Percentiles rank a stretch among this genome's conserved stretches.
Conservation (phyloP, 2,329 filamentous ascomycete species). For the Trichocomaceae sp. region DNA sequence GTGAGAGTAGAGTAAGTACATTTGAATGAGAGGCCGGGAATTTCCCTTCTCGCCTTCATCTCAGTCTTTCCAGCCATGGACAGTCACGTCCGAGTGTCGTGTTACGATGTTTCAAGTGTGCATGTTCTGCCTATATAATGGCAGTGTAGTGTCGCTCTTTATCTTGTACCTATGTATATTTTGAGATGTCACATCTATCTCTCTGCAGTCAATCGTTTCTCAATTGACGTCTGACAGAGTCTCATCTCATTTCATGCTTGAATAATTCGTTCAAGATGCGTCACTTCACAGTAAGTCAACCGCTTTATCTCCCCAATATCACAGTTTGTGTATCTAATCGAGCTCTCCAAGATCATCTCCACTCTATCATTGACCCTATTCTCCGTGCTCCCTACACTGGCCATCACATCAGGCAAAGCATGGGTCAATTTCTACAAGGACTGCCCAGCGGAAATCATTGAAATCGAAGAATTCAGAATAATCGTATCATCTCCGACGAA, state of each 20-base stretch:
- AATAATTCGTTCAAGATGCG: conserved; percentile 4
- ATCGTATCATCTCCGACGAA: neutral
- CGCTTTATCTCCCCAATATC: neutral
- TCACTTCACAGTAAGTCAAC: neutral
- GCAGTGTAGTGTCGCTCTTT: neutral
- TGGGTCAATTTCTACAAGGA: conserved; percentile 13
- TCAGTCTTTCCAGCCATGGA: conserved; percentile 6
- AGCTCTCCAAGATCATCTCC: conserved; percentile 2
- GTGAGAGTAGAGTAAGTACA: too few species aligned
- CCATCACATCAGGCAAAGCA: conserved; percentile 8
- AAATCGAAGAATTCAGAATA: neutral
- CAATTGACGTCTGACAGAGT: too few species aligned
- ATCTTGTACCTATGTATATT: neutral
- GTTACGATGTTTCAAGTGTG: neutral
- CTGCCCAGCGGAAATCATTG: conserved; percentile 4
- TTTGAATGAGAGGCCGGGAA: neutral
- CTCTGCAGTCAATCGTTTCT: neutral
- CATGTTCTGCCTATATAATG: neutral
- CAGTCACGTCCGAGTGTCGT: neutral
- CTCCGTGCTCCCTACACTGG: conserved; percentile 5
- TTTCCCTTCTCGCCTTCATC: neutral
- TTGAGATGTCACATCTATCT: neutral
- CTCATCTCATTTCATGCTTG: neutral
- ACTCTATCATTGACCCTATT: conserved; percentile 1
- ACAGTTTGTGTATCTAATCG: neutral